These are phyloP conservation scores for Canavalia gladiata DNA, from an alignment of 306 rosid species.

Conservation along the genomic window DNA sequence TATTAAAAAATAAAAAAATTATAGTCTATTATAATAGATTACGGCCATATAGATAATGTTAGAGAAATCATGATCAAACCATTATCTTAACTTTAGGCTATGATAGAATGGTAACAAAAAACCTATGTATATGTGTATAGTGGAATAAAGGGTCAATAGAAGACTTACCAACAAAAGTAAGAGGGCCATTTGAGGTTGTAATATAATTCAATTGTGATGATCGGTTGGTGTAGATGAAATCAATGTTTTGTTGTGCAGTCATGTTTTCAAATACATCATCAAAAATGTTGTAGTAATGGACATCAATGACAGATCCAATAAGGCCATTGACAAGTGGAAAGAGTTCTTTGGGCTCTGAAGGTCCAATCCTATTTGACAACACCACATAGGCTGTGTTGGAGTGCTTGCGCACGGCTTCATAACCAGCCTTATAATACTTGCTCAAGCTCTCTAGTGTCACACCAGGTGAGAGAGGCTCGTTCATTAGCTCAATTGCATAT, in stretches of 20 bases:
- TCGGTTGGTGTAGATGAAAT: slow-evolving; percentile 62
- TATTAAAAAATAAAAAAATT: too few species aligned
- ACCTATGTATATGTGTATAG: background rate
- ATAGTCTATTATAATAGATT: too few species aligned
- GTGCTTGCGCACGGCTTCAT: slow-evolving; percentile 68
- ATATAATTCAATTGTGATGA: slow-evolving; percentile 53
- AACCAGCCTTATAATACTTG: slow-evolving; percentile 73
- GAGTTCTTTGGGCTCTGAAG: slow-evolving; percentile 58
- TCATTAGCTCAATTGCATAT: slow-evolving; percentile 76
- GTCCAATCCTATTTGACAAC: slow-evolving; percentile 66
- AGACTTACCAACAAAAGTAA: slow-evolving; percentile 70
- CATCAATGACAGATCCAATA: slow-evolving; percentile 63
- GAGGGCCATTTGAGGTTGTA: slow-evolving; percentile 82
- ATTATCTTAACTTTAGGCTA: too few species aligned
- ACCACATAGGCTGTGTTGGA: slow-evolving; percentile 62
- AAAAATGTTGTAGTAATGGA: slow-evolving; percentile 78
- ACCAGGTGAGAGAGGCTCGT: slow-evolving; percentile 75
- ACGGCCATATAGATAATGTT: too few species aligned
- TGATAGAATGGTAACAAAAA: background rate
- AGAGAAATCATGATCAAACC: too few species aligned
- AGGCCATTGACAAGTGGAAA: slow-evolving; percentile 66
- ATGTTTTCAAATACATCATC: slow-evolving; percentile 44
- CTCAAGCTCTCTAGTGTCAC: slow-evolving; percentile 58
- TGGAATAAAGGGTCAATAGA: background rate
- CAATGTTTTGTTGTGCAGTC: slow-evolving; percentile 70